Base-by-base conservation (phyloP, 768 basidiomycete genomes). In the Pilatotrama ljubarskyi region DNA sequence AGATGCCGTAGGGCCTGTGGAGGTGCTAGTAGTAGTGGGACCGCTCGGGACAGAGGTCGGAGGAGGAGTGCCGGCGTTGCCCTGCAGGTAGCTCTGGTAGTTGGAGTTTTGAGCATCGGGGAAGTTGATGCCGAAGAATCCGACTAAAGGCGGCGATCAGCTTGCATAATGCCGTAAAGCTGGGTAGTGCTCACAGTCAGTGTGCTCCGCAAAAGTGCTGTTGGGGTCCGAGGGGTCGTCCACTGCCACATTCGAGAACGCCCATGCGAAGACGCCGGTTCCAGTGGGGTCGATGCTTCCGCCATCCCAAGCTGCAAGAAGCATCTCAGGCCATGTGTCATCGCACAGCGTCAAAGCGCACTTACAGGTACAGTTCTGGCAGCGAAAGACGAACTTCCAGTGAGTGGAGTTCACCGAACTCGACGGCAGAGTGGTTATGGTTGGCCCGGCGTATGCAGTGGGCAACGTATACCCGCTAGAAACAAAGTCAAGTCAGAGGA, bases 361-460 rank as follows among this genome's bases (percentile, higher is more conserved):
- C 79, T 59, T 69, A 84, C 84, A 73, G 43, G 84, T 81, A 74
- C 86, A 87, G 70, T 85, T 82, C 66, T 85, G 82, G 78, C 86
- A 87, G 17, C 84, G 77, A 73, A 80, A 87, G 3, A 86, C 83
- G 80, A 83, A 86, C 62, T 84, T 85, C 84, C 84, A 86, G 63
- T 85, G 82, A 1, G 84, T 86, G 0, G 82, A 69, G 63, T 85
- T 85, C 24, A 85, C 78, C 55, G 72, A 76, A 15, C 80, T 78
- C 8, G 76, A 75, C 5, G 80, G 79, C 11, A 85, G 72, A 43
- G 78, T 78, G 1, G 84, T 86, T 47, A 87, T 70, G 15, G 76
- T 73, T 0, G 84, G 84, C 1, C 83, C 84, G 17, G 70, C 53
- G 67, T 83, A 78, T 29, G 72, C 75, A n/a, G 80, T 79, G 15